Percentiles rank a stretch among this genome's conserved stretches.
These are phyloP conservation scores for Lentinula novae-zelandiae DNA, from an alignment of 1,284 basidiomycete species.

Conservation along the genomic window DNA sequence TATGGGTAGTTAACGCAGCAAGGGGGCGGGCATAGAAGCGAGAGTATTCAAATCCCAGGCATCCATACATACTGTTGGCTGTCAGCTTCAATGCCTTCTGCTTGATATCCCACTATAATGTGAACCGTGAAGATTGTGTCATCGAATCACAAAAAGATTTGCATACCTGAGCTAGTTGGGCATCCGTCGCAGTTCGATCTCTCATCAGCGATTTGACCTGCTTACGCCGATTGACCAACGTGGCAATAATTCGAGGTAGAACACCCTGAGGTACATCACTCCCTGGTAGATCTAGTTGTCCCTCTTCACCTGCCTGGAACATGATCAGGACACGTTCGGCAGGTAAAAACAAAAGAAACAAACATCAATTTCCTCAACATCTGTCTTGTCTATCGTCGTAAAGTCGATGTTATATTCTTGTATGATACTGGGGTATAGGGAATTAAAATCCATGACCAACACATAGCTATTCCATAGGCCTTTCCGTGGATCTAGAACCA, in stretches of 20 bases:
- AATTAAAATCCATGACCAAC: constrained; percentile 99
- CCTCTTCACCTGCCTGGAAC: constrained; percentile 71
- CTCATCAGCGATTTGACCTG: constrained; percentile 97
- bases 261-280: constrained; percentile 80
- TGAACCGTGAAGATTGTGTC: not conserved
- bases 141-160: not conserved
- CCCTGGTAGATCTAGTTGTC: constrained; percentile 86
- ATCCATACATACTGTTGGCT: constrained; percentile 99
- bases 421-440: constrained; percentile 98
- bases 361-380: constrained; percentile 55
- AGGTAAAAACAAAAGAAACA: constrained; percentile 15
- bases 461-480: constrained; percentile 97
- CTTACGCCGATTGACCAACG: constrained; percentile 84
- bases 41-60: constrained; percentile 96
- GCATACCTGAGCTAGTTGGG: constrained; percentile 81
- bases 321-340: not conserved
- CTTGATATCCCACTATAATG: constrained; percentile 87
- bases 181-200: constrained; percentile 71
- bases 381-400: constrained; percentile 84
- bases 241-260: constrained; percentile 93
- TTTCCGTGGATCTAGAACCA: constrained; percentile 96
- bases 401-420: constrained; percentile 99
- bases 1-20: constrained; percentile 95
- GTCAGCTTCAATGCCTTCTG: constrained; percentile 97
- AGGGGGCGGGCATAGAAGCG: constrained; percentile 97